phyloP scores from a whole-genome alignment of 139 green algal genomes.

The Coelastrella sp. region DNA sequence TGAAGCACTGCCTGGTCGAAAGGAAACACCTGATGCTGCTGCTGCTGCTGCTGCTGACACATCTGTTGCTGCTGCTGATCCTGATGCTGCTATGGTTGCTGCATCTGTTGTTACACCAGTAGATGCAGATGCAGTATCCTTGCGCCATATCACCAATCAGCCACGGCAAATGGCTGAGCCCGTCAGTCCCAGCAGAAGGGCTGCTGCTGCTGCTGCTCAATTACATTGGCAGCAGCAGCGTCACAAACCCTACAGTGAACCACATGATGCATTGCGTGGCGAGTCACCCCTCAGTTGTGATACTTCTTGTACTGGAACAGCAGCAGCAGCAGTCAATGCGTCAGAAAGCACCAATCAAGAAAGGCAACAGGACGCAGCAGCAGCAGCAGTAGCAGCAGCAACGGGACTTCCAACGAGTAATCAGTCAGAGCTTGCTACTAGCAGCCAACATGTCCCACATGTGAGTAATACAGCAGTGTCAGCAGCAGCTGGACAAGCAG shows the following conservation, averaged over 20 bases:
- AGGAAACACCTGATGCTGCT: not conserved
- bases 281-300: not conserved
- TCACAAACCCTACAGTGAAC: not conserved
- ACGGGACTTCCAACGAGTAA: too few species aligned
- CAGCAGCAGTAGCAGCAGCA: conserved; percentile 21
- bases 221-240: not conserved
- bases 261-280: not conserved
- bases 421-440: too few species aligned
- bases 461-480: not conserved
- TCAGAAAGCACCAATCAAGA: not conserved
- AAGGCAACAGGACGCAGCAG: not conserved
- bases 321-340: not conserved
- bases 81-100: not conserved
- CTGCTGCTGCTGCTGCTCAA: not conserved
- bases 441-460: too few species aligned
- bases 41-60: conserved; percentile 1
- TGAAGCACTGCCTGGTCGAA: not conserved
- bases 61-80: not conserved
- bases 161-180: not conserved
- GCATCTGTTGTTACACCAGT: not conserved
- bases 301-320: not conserved
- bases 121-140: not conserved
- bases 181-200: not conserved
- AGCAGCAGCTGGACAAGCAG: not conserved
- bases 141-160: too few species aligned